Conservation (phyloP, 2,329 filamentous ascomycete species). For the Macrophomina pseudophaseolina region DNA sequence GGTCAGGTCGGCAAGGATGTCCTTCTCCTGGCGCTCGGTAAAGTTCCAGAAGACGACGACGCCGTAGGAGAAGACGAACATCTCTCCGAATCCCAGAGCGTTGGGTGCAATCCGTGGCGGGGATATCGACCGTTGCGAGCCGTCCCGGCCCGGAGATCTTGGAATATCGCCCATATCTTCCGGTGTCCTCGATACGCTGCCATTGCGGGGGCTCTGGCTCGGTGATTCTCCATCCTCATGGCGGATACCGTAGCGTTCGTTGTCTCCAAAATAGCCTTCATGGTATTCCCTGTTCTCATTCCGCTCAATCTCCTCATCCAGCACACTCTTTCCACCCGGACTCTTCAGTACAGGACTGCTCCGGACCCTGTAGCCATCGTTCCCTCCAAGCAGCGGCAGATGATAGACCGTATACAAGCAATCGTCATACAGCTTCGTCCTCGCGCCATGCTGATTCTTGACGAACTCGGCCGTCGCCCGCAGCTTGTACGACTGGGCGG, state of each 20-base stretch:
- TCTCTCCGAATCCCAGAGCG: constrained; percentile 83
- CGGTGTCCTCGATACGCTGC: constrained; percentile 28
- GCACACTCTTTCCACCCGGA: constrained; percentile 86
- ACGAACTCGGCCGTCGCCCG: constrained; percentile 87
- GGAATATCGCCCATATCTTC: constrained; percentile 25
- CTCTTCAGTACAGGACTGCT: constrained; percentile 93
- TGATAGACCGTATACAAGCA: constrained; percentile 97
- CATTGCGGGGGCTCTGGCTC: constrained; percentile 30
- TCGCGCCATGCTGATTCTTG: constrained; percentile 82
- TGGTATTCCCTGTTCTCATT: constrained; percentile 89
- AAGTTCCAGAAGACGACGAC: constrained; percentile 99
- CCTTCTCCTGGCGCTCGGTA: constrained; percentile 92
- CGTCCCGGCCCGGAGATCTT: constrained; percentile 20
- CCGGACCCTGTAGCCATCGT: constrained; percentile 83
- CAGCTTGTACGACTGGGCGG: constrained; percentile 90
- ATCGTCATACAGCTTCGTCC: constrained; percentile 97
- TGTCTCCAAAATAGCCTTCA: constrained; percentile 86
- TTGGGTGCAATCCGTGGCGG: constrained; percentile 67
- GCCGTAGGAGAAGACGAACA: constrained; percentile 97
- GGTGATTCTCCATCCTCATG: constrained; percentile 38
- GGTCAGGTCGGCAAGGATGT: constrained; percentile 90
- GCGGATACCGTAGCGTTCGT: constrained; percentile 59
- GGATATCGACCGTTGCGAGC: constrained; percentile 25
- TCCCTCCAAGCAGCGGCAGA: constrained; percentile 82
- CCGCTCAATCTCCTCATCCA: constrained; percentile 95